Evolutionary conservation across 2,329 filamentous ascomycete genomes (phyloP), one percentile per base, ranked within the genome.

Genomic region (Epichloe glyceriae): DNA sequence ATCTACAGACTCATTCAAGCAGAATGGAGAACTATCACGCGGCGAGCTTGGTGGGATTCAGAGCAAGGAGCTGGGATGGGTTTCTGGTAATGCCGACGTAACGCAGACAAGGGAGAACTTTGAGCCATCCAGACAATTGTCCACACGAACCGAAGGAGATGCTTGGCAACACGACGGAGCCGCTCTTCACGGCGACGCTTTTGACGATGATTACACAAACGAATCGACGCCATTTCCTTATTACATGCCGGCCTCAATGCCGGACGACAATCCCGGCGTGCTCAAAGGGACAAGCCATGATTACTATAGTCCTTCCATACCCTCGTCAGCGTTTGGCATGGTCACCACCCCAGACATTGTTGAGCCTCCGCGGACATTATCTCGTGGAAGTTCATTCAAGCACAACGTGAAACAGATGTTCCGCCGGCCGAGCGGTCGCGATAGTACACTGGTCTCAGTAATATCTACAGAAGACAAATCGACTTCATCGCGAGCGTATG

Each of bases 301-400:
- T 52, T 71, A 71, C 53, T 71, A 71, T 55, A 68, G 67, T 46
- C 62, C 66, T 12, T 64, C 64, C 3, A 64, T 71, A 43, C 68
- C 69, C 2, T 69, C 67, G 3, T 66, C 68, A 49, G 67, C 66
- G 5, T 70, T 70, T 53, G 68, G 67, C 54, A 70, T 70, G 67
- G 57, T 61, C 12, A 54, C 62, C 10, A 56, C 59, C 12, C 58
- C 62, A 19, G 57, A 60, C 17, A 17, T 41, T 20, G 3, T 47
- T 35, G 35, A 48, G 50, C 26, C 44, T 12, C 7, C 20, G 43
- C 34, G 60, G 12, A 60, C 62, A 19, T 54, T 60, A 30, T 66
- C 66, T 5, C 60, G 61, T 30, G 61, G 61, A 37, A 67, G 62
- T 52, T 69, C 67, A 2, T 51, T 71, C 17, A 62, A 60, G 46